These are phyloP conservation scores for Corymbia maculata DNA, from an alignment of 345 rosid species.

Conservation along the genomic window DNA sequence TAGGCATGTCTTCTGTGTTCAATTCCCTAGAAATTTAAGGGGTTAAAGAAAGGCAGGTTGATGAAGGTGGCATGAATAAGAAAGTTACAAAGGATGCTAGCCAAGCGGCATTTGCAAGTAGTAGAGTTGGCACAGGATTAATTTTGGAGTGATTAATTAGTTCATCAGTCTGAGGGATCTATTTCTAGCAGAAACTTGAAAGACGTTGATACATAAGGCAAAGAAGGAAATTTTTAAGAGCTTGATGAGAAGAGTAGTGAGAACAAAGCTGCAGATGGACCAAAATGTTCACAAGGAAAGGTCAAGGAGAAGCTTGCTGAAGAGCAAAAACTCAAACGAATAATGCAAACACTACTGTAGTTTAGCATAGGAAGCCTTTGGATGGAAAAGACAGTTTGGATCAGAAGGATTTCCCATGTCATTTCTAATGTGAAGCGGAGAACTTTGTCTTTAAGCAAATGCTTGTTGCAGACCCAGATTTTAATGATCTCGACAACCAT, in stretches of 20 bases:
- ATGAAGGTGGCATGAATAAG: not conserved
- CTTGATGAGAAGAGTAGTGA: conserved; percentile 8
- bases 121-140: not conserved
- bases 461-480: conserved; percentile 48
- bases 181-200: conserved; percentile 7
- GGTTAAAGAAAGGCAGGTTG: conserved; percentile 14
- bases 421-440: not conserved
- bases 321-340: not conserved
- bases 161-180: not conserved
- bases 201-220: conserved; percentile 23
- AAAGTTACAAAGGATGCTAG: not conserved
- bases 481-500: conserved; percentile 50
- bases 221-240: conserved; percentile 9
- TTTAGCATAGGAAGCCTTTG: not conserved
- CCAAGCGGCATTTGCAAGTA: not conserved
- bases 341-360: not conserved
- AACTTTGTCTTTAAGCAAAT: conserved; percentile 3
- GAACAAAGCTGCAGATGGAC: not conserved
- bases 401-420: not conserved
- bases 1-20: not conserved
- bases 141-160: not conserved
- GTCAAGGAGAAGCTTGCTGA: not conserved
- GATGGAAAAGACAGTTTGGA: not conserved
- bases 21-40: conserved; percentile 1
- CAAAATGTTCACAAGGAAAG: not conserved